Evolutionary conservation across 2,329 filamentous ascomycete species (phyloP), one percentile per base, ranked within the genome.

Genomic region (Penicillium oxalicum): DNA sequence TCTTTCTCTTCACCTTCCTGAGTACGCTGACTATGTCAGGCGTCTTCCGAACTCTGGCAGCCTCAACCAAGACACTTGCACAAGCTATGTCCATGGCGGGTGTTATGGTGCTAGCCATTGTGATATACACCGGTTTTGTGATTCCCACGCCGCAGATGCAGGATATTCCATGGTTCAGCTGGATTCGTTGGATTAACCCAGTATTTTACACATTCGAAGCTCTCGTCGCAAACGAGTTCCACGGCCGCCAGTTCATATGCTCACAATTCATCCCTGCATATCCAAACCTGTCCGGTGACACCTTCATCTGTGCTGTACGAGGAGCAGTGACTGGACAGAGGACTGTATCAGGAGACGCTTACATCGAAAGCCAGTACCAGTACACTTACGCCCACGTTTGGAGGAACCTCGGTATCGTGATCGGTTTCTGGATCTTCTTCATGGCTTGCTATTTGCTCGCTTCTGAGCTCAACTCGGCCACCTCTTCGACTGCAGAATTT

Each of bases 381-480:
- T 87, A 86, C 62, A 74, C 69, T 11, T 78, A 77, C 55, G 71
- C 71, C 0, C 76, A 86, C 51, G 71, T 79, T 4, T 86, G 83
- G 83, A 71, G 84, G 8, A 88, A 88, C 60, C 76, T 87, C 49
- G 85, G 84, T 1, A 86, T 89, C 47, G 63, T 88, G 2, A 61
- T 83, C 12, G 84, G 66, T 0, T 87, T 88, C 65, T 67, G 84
- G 44, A 56, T 86, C 28, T 79, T 76, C 47, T 87, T 88, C 69
- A 78, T 83, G 69, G 49, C 67, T 3, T 56, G 84, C 1, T 87
- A 89, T 67, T 77, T 88, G 44, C 40, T 79, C 12, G 79, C 80
- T 0, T 77, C 78, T 0, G 85, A 89, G 60, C 55, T 85, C 56
- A 86, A 86, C 65, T 83, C 83, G 0, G 73, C 78, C 1, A 80